A percentile compares a stretch with the other conserved stretches of the same genome.
Evolutionary conservation across 2,329 filamentous ascomycete species (phyloP).

Genomic region (Parascedosporium putredinis): DNA sequence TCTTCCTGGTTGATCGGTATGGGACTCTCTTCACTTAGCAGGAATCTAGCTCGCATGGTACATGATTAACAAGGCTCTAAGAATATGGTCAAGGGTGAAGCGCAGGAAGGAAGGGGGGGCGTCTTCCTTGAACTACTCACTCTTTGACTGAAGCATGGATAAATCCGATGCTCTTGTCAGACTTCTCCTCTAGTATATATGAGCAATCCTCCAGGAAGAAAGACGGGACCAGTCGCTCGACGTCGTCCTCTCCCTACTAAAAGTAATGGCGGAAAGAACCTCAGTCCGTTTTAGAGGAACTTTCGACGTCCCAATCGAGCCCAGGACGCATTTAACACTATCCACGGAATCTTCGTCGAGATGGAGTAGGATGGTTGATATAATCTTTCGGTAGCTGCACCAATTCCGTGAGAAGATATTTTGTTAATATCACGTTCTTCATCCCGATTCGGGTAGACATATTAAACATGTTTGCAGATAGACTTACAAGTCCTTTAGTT

Average conservation of each 20-base stretch:
- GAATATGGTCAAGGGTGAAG: too few species aligned
- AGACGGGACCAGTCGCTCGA: constrained; percentile 12
- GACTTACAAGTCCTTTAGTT: constrained; percentile 18
- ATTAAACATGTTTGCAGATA: not conserved
- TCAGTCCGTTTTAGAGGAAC: constrained; percentile 21
- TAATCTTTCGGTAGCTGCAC: constrained; percentile 19
- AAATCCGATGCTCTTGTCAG: constrained; percentile 14
- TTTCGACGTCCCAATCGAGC: constrained; percentile 25
- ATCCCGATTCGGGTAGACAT: not conserved
- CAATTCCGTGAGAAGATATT: too few species aligned
- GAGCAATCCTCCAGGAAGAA: constrained; percentile 15
- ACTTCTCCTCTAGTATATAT: constrained; percentile 14
- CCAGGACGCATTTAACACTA: constrained; percentile 18
- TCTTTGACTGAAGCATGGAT: constrained; percentile 18
- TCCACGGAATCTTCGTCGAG: constrained; percentile 17
- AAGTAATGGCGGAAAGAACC: constrained; percentile 21
- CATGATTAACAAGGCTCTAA: too few species aligned
- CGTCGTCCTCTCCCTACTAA: constrained; percentile 12
- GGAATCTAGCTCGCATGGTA: too few species aligned
- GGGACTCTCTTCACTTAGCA: too few species aligned
- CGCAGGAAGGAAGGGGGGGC: too few species aligned
- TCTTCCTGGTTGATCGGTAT: too few species aligned
- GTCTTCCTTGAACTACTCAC: constrained; percentile 11
- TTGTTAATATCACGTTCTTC: too few species aligned
- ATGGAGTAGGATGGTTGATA: constrained; percentile 15